Conservation (phyloP, 2,329 filamentous ascomycete genomes). For the Arthrobotrys sinensis region DNA sequence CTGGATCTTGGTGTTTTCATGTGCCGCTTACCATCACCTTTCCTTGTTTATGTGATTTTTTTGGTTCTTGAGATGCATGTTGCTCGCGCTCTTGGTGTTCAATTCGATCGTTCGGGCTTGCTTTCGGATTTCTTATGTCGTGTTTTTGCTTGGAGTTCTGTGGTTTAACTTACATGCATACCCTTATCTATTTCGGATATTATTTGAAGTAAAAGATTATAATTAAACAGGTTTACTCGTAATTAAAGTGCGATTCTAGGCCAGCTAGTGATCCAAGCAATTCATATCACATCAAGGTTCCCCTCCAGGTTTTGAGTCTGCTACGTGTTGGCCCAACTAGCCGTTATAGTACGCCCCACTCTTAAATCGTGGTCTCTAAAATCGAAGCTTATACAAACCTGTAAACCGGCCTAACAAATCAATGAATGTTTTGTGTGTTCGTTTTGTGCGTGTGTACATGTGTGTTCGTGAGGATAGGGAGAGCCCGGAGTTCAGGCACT, state of each 20-base stretch:
- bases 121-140: conserved; percentile 22
- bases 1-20: conserved; percentile 19
- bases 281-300: conserved; percentile 20
- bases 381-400: background rate
- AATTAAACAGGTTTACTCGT: conserved; percentile 14
- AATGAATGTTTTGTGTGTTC: background rate
- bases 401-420: background rate
- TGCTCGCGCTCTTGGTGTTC: conserved; percentile 22
- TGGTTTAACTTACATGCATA: conserved; percentile 6
- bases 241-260: background rate
- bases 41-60: conserved; percentile 19
- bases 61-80: conserved; percentile 25
- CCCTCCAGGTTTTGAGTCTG: conserved; percentile 9
- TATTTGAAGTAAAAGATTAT: conserved; percentile 27
- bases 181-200: conserved; percentile 6
- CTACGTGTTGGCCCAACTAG: conserved; percentile 14
- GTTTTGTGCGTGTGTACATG: background rate
- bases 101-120: conserved; percentile 49
- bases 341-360: too few relatives aligned
- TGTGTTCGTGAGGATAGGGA: background rate
- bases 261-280: background rate
- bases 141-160: conserved; percentile 35
- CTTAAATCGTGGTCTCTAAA: background rate
- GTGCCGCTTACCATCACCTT: conserved; percentile 8
- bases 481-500: conserved; percentile 17